Evolutionary conservation across 352 stramenopile species (phyloP).

Genomic region (Globisporangium iwayamae): DNA sequence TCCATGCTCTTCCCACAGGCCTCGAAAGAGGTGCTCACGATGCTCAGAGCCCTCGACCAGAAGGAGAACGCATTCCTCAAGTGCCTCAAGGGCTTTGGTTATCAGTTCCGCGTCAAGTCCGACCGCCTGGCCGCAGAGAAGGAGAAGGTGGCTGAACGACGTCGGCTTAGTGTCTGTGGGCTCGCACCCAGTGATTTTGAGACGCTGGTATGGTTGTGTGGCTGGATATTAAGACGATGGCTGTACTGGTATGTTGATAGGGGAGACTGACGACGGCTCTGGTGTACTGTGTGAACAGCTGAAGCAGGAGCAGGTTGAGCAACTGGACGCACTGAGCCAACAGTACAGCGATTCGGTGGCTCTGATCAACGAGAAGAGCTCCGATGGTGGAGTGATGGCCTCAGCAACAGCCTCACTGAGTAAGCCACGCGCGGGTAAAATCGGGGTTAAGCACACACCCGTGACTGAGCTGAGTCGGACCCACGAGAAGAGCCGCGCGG

Average conservation of each 20-base stretch:
- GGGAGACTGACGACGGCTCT: neutral
- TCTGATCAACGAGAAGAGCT: neutral
- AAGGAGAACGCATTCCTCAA: constrained; percentile 65
- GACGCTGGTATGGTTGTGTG: constrained; percentile 4
- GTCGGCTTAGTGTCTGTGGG: neutral
- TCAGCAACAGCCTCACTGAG: neutral
- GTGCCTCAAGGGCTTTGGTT: constrained; percentile 44
- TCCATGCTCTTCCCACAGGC: constrained; percentile 22
- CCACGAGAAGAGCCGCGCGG: constrained; percentile 12
- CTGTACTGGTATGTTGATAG: neutral
- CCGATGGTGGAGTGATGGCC: neutral
- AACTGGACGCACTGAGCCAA: neutral
- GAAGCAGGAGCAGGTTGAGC: constrained; percentile 10
- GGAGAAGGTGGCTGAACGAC: neutral
- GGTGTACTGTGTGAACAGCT: constrained; percentile 6
- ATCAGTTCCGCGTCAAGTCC: constrained; percentile 14
- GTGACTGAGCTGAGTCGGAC: constrained; percentile 3
- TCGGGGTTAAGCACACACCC: neutral
- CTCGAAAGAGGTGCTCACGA: constrained; percentile 35
- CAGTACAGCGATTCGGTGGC: constrained; percentile 11
- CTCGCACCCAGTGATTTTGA: neutral
- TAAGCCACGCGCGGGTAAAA: neutral
- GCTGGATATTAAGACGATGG: neutral
- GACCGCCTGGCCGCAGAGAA: neutral
- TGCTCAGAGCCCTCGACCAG: constrained; percentile 40